phyloP scores from a whole-genome alignment of 768 basidiomycete genomes.

The Krasilnikovozyma curviuscula region DNA sequence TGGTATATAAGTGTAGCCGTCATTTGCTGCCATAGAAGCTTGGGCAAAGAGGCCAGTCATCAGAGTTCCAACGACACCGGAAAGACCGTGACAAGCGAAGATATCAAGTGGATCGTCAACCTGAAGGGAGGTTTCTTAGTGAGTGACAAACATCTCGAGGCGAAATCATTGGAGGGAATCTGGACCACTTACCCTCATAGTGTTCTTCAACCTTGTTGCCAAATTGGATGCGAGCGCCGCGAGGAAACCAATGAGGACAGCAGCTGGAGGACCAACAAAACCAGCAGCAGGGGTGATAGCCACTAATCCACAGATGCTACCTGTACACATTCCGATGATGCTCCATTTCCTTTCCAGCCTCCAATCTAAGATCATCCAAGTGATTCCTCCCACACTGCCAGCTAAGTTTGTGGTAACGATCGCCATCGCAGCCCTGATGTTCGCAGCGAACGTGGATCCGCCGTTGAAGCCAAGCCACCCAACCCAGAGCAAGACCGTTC shows the following conservation, averaged over 20 bases:
- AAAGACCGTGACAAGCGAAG: slow-evolving; percentile 46
- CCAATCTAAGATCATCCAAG: slow-evolving; percentile 84
- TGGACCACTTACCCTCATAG: slow-evolving; percentile 29
- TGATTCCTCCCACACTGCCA: slow-evolving; percentile 66
- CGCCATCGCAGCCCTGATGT: slow-evolving; percentile 67
- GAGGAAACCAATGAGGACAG: slow-evolving; percentile 56
- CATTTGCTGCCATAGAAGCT: slow-evolving; percentile 52
- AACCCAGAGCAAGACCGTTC: slow-evolving; percentile 74
- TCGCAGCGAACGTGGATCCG: slow-evolving; percentile 72
- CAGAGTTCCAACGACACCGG: slow-evolving; percentile 24
- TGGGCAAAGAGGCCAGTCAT: slow-evolving; percentile 40
- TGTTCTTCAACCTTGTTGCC: slow-evolving; percentile 83
- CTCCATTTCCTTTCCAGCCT: slow-evolving; percentile 85
- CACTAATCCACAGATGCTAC: slow-evolving; percentile 74
- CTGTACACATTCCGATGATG: slow-evolving; percentile 86
- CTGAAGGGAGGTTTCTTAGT: slow-evolving; percentile 7
- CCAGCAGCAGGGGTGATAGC: slow-evolving; percentile 44
- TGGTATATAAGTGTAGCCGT: slow-evolving; percentile 40
- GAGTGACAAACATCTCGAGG: not conserved
- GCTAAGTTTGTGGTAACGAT: slow-evolving; percentile 88
- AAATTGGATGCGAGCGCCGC: slow-evolving; percentile 77
- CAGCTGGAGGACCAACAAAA: slow-evolving; percentile 34
- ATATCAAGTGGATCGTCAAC: slow-evolving; percentile 38
- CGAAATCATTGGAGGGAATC: slow-evolving; percentile 5
- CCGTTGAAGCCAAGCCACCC: slow-evolving; percentile 86